Evolutionary conservation across 306 rosid genomes (phyloP), one percentile per base, ranked within the genome.

Genomic region (Rosa chinensis): DNA sequence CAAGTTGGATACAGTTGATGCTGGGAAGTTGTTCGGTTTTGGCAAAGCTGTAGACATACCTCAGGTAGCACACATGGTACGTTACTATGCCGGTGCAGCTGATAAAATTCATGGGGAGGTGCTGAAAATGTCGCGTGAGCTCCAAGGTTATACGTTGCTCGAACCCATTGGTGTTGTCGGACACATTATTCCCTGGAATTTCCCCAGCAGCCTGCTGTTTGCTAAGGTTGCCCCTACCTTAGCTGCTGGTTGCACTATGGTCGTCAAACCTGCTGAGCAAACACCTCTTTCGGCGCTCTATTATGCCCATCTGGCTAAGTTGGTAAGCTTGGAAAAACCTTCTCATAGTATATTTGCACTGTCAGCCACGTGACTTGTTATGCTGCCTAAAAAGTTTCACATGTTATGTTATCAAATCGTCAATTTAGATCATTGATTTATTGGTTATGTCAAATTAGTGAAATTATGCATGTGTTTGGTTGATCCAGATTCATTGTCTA

Each of bases 131-230:
- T 47, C 91, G 0, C 53, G 78, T 0, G 82, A 86, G 49, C 66
- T 88, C 14, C 97, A 92, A 1, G 98, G 83, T 4, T 92, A 92
- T 72, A 94, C 98, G 3, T 82, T 94, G 53, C 40, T 82, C 6
- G 98, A 94, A 67, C 97, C 98, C 2, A 80, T 92, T 20, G 98
- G 98, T 3, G 97, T 94, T 35, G 93, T 90, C 4, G 98, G 93
- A 50, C 96, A 84, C 84, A 92, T 94, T n/a, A 82, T 94, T 62
- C 98, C 98, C 0, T 94, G 98, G 98, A 94, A 94, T 66, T 89
- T 90, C 45, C 98, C 98, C 0, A 83, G 81, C 35, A 59, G 66
- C 53, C 72, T 92, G 90, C 84, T 92, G 59, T 72, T 84, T 42
- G 18, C 68, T 2, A 94, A 94, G 89, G 90, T 74, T 9, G 63